Evolutionary conservation across 257 asterid genomes (phyloP).

Genomic region (Forsythia viridissima): DNA sequence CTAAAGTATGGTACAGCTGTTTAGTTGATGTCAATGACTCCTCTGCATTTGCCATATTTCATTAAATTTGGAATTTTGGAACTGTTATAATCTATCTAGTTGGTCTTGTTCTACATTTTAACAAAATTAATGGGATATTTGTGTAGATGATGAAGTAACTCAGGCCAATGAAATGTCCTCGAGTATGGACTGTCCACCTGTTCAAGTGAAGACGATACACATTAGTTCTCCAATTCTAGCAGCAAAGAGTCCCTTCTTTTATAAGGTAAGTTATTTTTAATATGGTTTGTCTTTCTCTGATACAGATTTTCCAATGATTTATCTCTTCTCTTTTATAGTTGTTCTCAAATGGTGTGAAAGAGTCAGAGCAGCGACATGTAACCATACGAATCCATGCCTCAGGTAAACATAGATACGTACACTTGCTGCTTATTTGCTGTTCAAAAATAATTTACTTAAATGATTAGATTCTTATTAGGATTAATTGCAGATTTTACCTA

Average conservation of each 20-base stretch:
- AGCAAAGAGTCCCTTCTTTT: slow-evolving; percentile 78
- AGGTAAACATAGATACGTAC: slow-evolving; percentile 42
- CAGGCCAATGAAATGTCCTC: slow-evolving; percentile 33
- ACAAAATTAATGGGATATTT: slow-evolving; percentile 22
- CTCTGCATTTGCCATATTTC: neutral
- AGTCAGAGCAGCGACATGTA: slow-evolving; percentile 59
- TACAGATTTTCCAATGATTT: slow-evolving; percentile 15
- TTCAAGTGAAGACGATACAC: slow-evolving; percentile 57
- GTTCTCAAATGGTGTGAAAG: slow-evolving; percentile 74
- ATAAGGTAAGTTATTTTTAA: slow-evolving; percentile 45
- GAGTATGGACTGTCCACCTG: slow-evolving; percentile 41
- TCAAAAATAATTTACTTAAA: neutral
- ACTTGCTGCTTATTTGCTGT: neutral
- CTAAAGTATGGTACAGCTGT: neutral
- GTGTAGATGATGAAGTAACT: slow-evolving; percentile 45
- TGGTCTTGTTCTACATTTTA: neutral
- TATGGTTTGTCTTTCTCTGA: neutral
- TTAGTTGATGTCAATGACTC: neutral
- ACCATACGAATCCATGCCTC: slow-evolving; percentile 66
- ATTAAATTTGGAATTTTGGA: slow-evolving; percentile 10
- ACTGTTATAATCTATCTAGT: neutral
- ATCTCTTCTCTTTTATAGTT: slow-evolving; percentile 40
- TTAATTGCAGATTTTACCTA: neutral
- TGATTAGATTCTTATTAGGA: neutral
- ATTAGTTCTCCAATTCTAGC: slow-evolving; percentile 93